Evolutionary conservation across 176 grass and related monocot species (phyloP).

Genomic region (Avena eriantha): DNA sequence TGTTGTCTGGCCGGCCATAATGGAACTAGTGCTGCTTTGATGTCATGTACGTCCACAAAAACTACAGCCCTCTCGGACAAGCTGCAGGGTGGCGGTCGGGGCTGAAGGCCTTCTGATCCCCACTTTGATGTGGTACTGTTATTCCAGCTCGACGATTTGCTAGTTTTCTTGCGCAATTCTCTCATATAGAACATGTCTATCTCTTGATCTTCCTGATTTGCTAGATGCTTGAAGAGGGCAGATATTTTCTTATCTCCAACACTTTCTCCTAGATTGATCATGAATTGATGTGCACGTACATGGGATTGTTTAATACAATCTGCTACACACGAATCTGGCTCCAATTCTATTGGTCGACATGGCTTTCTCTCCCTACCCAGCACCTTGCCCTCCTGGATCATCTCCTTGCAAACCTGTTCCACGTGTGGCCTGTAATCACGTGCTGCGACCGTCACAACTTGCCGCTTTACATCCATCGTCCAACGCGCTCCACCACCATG

Average conservation of each 20-base stretch:
- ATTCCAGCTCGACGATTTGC: not conserved
- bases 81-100: not conserved
- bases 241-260: not conserved
- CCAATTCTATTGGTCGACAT: not conserved
- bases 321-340: constrained; percentile 4
- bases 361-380: not conserved
- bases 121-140: not conserved
- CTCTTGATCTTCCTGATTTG: not conserved
- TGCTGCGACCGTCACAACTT: not conserved
- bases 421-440: not conserved
- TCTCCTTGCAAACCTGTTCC: not conserved
- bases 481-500: not conserved
- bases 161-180: not conserved
- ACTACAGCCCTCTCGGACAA: not conserved
- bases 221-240: not conserved
- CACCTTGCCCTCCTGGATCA: not conserved
- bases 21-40: no score
- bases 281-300: not conserved
- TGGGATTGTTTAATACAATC: not conserved
- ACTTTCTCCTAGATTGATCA: constrained; percentile 16
- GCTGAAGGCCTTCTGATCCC: not conserved
- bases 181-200: not conserved
- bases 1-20: no score
- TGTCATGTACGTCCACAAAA: not conserved
- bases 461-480: not conserved